Percentiles rank a stretch among this genome's conserved stretches.
Conservation (phyloP, 1,139 yeast species). For the Taiozyma sp. region DNA sequence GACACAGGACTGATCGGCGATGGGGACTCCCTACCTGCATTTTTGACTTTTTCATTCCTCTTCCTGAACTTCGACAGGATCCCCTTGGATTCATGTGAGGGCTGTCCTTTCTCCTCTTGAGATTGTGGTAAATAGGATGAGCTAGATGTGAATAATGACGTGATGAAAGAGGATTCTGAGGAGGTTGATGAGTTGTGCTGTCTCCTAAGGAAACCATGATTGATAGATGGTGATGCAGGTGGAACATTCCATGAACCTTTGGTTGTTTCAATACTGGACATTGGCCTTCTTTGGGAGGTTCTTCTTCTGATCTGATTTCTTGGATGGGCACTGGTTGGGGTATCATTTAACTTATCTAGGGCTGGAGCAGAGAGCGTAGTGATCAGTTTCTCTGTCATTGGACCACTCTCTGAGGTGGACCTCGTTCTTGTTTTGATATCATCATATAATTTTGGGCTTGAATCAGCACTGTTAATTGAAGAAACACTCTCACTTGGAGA, state of each 20-base stretch:
- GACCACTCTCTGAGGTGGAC: slow-evolving; percentile 19
- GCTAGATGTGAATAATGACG: slow-evolving; percentile 27
- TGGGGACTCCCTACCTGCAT: slow-evolving; percentile 6
- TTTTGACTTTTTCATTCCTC: slow-evolving; percentile 6
- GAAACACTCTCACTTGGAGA: slow-evolving; percentile 16
- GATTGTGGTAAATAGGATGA: slow-evolving; percentile 15
- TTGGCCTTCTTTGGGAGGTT: slow-evolving; percentile 35
- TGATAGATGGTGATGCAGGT: slow-evolving; percentile 39
- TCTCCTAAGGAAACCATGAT: slow-evolving; percentile 52
- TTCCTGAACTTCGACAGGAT: slow-evolving; percentile 26
- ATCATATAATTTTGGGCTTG: slow-evolving; percentile 15
- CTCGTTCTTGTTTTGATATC: slow-evolving; percentile 11
- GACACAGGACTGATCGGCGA: slow-evolving; percentile 19
- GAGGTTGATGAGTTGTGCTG: slow-evolving; percentile 51
- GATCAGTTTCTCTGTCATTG: slow-evolving; percentile 15
- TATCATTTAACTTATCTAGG: slow-evolving; percentile 5
- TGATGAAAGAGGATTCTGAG: slow-evolving; percentile 44
- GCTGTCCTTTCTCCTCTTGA: slow-evolving; percentile 22
- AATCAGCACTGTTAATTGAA: slow-evolving; percentile 18
- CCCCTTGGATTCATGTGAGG: slow-evolving; percentile 25
- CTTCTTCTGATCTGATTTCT: not conserved
- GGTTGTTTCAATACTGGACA: slow-evolving; percentile 44
- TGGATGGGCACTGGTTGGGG: not conserved
- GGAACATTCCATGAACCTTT: slow-evolving; percentile 21
- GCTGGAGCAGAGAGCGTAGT: slow-evolving; percentile 29